phyloP scores from a whole-genome alignment of 169 alveolate species.

The Miamiensis avidus region DNA sequence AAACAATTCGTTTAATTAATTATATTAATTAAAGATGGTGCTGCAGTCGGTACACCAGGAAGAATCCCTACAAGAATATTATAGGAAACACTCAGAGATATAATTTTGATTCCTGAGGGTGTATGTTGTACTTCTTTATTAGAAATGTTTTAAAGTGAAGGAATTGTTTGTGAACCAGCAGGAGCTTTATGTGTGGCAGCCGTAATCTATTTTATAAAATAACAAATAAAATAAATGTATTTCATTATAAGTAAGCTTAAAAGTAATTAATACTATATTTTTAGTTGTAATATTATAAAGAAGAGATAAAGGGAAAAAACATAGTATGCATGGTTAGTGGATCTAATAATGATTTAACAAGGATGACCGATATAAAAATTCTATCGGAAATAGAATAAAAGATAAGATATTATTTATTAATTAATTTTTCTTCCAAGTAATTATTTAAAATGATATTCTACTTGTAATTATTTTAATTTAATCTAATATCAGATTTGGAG shows the following conservation, averaged over 20 bases:
- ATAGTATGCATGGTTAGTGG: slow-evolving; percentile 46
- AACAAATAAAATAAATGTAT: not conserved
- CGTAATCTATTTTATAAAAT: slow-evolving; percentile 1
- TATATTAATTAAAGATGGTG: slow-evolving; percentile 1
- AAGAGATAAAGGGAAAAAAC: slow-evolving; percentile 39
- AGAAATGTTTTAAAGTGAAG: slow-evolving; percentile 34
- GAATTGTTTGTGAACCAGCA: slow-evolving; percentile 44
- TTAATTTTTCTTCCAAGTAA: slow-evolving; percentile 29
- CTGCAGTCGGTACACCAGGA: slow-evolving; percentile 46
- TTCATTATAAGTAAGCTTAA: not conserved
- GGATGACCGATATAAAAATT: slow-evolving; percentile 45
- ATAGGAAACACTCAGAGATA: not conserved
- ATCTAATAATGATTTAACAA: slow-evolving; percentile 40
- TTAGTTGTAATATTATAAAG: slow-evolving; percentile 28
- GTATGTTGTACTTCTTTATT: slow-evolving; percentile 41
- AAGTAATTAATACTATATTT: not conserved
- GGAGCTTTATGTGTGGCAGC: slow-evolving; percentile 47
- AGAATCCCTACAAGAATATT: slow-evolving; percentile 32
- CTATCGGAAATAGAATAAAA: slow-evolving; percentile 37
- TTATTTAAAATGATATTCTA: not conserved
- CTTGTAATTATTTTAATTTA: too few relatives aligned
- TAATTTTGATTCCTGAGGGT: slow-evolving; percentile 41
- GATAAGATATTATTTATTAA: slow-evolving; percentile 32
- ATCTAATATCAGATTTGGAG: slow-evolving; percentile 15
- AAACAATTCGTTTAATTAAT: not conserved